Conservation (phyloP, 495 filamentous ascomycete species). For the Jackrogersella multiformis region DNA sequence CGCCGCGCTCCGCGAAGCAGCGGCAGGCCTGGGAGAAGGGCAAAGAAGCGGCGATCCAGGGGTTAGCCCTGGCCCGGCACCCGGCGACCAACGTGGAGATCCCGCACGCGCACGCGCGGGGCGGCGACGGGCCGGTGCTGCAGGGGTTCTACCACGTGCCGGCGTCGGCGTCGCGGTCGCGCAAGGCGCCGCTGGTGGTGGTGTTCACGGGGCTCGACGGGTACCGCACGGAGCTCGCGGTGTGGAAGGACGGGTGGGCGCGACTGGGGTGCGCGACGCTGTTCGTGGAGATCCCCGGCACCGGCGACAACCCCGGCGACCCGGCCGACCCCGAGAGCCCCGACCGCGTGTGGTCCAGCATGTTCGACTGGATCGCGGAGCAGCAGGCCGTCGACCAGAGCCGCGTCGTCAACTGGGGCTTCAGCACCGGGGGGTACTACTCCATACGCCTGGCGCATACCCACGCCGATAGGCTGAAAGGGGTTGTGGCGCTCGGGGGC, state of each 20-base stretch:
- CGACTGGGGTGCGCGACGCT: slow-evolving; percentile 64
- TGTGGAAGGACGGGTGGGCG: slow-evolving; percentile 68
- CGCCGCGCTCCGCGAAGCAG: slow-evolving; percentile 57
- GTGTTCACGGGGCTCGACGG: slow-evolving; percentile 78
- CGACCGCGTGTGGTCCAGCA: slow-evolving; percentile 66
- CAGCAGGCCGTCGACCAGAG: slow-evolving; percentile 62
- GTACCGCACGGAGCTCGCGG: slow-evolving; percentile 74
- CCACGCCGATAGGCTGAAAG: slow-evolving; percentile 65
- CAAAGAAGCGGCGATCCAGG: slow-evolving; percentile 63
- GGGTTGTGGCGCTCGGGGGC: slow-evolving; percentile 69
- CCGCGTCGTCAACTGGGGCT: slow-evolving; percentile 69
- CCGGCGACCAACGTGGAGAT: slow-evolving; percentile 65
- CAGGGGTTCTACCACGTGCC: slow-evolving; percentile 70
- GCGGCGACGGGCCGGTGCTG: slow-evolving; percentile 60
- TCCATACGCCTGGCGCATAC: slow-evolving; percentile 74
- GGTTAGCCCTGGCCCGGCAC: slow-evolving; percentile 26
- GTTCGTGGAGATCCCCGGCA: slow-evolving; percentile 77
- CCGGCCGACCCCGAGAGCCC: slow-evolving; percentile 50
- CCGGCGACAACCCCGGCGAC: slow-evolving; percentile 74
- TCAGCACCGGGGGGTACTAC: slow-evolving; percentile 78
- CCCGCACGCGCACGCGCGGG: slow-evolving; percentile 62
- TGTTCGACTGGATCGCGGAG: slow-evolving; percentile 69
- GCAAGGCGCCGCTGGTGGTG: slow-evolving; percentile 66
- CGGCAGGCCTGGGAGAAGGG: slow-evolving; percentile 65
- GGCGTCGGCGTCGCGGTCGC: slow-evolving; percentile 14